A percentile compares a stretch with the other conserved stretches of the same genome.
phyloP scores from a whole-genome alignment of 352 stramenopile species.

The Hyaloperonospora arabidopsidis region DNA sequence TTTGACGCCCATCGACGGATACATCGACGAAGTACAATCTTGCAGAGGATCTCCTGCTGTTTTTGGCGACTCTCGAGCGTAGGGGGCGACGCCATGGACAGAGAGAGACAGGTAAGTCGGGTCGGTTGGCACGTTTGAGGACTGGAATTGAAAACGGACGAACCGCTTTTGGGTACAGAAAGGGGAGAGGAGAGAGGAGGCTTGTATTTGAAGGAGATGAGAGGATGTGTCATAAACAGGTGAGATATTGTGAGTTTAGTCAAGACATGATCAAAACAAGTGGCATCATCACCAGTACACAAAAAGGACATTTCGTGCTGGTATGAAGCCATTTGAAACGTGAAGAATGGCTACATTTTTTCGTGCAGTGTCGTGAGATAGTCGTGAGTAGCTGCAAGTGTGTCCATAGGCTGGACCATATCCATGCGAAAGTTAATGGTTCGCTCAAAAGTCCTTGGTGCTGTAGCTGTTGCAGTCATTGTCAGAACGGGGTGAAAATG shows the following conservation, averaged over 20 bases:
- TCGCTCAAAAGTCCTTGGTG: too few relatives aligned
- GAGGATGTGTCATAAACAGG: slow-evolving; percentile 4
- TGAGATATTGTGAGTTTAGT: background rate
- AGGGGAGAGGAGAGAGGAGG: too few relatives aligned
- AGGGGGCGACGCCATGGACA: background rate
- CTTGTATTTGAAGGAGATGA: too few relatives aligned
- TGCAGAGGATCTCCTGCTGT: slow-evolving; percentile 29
- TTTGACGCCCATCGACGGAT: slow-evolving; percentile 56
- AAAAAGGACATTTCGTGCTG: background rate
- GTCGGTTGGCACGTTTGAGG: too few relatives aligned
- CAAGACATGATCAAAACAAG: too few relatives aligned
- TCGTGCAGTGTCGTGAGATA: slow-evolving; percentile 12
- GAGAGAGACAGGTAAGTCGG: slow-evolving; percentile 7
- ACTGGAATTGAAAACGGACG: too few relatives aligned
- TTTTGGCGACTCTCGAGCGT: background rate
- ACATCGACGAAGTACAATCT: slow-evolving; percentile 39
- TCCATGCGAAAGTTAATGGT: slow-evolving; percentile 30
- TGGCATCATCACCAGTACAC: too few relatives aligned
- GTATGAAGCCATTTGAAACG: slow-evolving; percentile 6
- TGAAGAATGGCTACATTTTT: slow-evolving; percentile 18
- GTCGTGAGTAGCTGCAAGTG: slow-evolving; percentile 20
- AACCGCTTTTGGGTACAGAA: too few relatives aligned
- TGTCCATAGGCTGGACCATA: slow-evolving; percentile 29
- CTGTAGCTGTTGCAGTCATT: too few relatives aligned
- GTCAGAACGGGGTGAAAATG: background rate